Conservation (phyloP, 768 basidiomycete genomes). For the Tylopilus intermedius region DNA sequence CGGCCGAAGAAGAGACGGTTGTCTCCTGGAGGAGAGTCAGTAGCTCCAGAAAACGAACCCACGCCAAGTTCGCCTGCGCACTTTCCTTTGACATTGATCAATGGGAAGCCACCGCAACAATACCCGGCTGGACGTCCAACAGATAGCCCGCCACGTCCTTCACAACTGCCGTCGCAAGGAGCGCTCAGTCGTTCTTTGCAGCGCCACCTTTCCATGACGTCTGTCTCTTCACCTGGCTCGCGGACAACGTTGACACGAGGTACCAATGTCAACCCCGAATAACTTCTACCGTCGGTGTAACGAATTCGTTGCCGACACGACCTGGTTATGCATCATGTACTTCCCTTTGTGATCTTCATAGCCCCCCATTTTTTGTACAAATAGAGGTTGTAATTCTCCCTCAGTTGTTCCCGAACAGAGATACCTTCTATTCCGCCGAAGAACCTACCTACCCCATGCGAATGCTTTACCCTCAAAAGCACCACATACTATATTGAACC, state of each 20-base stretch:
- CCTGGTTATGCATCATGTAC: no score
- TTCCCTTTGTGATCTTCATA: no score
- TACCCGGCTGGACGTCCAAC: constrained; percentile 24
- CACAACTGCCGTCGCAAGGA: constrained; percentile 7
- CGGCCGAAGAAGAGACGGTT: constrained; percentile 26
- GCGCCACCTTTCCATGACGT: constrained; percentile 26
- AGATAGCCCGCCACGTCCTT: background rate
- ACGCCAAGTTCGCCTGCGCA: constrained; percentile 2
- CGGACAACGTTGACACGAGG: constrained; percentile 18
- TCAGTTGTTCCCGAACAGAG: no score
- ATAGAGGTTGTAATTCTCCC: no score
- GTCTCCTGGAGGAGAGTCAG: constrained; percentile 2
- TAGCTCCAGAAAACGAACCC: constrained; percentile 3
- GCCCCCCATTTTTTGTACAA: no score
- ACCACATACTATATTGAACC: no score
- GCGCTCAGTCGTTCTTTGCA: constrained; percentile 20
- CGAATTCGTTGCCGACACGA: no score
- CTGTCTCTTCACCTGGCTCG: constrained; percentile 22
- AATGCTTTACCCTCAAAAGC: no score
- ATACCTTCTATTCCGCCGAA: no score
- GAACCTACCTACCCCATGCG: no score
- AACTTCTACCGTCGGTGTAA: background rate
- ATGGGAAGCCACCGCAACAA: constrained; percentile 31
- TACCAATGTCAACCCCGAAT: constrained; percentile 10
- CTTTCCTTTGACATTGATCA: constrained; percentile 20